These are phyloP conservation scores for Syzygium jambos DNA, from an alignment of 345 rosid genomes.

Conservation along the genomic window DNA sequence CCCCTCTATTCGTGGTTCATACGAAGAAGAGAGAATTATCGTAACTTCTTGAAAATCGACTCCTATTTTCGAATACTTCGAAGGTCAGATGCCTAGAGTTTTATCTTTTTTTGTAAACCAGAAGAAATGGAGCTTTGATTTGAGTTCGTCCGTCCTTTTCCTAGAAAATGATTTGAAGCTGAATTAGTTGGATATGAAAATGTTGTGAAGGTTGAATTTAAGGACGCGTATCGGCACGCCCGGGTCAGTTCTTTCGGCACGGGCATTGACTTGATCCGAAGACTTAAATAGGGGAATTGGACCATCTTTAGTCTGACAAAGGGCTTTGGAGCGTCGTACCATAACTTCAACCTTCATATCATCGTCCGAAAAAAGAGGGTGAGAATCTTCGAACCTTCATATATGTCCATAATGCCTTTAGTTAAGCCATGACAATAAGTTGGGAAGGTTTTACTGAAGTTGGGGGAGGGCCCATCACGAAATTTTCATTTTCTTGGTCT, in stretches of 20 bases:
- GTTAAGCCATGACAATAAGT: neutral
- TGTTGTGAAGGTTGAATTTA: neutral
- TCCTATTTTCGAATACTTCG: neutral
- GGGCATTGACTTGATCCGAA: neutral
- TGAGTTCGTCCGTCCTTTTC: neutral
- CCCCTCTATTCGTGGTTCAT: neutral
- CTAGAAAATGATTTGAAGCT: neutral
- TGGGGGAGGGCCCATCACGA: neutral
- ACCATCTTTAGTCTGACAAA: neutral
- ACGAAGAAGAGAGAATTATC: neutral
- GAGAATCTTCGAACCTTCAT: neutral
- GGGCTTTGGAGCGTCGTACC: neutral
- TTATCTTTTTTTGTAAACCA: neutral
- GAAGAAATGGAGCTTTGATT: neutral
- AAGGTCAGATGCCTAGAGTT: neutral
- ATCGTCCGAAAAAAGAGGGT: neutral
- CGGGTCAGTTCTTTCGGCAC: neutral
- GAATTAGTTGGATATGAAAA: neutral
- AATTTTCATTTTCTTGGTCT: neutral
- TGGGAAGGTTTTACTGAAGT: neutral
- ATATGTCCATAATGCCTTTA: no score
- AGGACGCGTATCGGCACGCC: neutral
- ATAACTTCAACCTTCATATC: neutral
- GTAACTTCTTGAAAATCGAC: neutral
- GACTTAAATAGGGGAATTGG: neutral